These are phyloP conservation scores for Plantago coronopus DNA, from an alignment of 305 asterid genomes.

Conservation along the genomic window DNA sequence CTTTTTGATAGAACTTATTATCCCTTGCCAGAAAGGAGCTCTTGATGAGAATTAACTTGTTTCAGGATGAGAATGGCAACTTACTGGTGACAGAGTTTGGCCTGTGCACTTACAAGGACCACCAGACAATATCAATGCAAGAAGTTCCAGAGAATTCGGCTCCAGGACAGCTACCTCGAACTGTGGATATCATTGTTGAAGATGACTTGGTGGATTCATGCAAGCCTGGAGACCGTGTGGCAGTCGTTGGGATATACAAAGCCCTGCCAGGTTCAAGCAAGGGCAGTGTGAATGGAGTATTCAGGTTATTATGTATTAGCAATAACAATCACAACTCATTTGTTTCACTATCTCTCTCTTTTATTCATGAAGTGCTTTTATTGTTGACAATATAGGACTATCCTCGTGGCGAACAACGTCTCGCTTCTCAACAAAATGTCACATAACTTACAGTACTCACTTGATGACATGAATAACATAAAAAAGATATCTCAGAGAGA, in stretches of 20 bases:
- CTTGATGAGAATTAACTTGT: constrained; percentile 18
- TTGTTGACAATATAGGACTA: constrained; percentile 58
- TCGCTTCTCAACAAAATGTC: constrained; percentile 88
- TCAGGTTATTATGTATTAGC: constrained; percentile 51
- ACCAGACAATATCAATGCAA: constrained; percentile 92
- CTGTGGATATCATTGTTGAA: constrained; percentile 84
- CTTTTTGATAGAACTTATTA: too few relatives aligned
- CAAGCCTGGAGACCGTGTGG: constrained; percentile 98
- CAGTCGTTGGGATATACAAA: constrained; percentile 90
- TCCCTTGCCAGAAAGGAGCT: constrained; percentile 12
- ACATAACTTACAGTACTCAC: constrained; percentile 60
- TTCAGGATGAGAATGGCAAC: constrained; percentile 90
- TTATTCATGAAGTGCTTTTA: constrained; percentile 9
- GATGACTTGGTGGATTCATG: constrained; percentile 96
- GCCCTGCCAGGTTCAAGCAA: constrained; percentile 88
- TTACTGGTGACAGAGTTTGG: constrained; percentile 94
- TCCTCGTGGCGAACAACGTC: constrained; percentile 86
- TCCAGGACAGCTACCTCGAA: constrained; percentile 97
- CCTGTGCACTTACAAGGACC: constrained; percentile 83
- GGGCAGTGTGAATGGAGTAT: constrained; percentile 93
- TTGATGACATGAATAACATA: constrained; percentile 74
- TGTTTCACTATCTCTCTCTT: constrained; percentile 8
- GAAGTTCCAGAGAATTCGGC: constrained; percentile 97
- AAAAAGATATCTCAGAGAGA: constrained; percentile 66
- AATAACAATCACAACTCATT: constrained; percentile 4